A percentile compares a stretch with the other conserved stretches of the same genome.
phyloP scores from a whole-genome alignment of 2,329 filamentous ascomycete species.

The Ophiostoma novo-ulmi region DNA sequence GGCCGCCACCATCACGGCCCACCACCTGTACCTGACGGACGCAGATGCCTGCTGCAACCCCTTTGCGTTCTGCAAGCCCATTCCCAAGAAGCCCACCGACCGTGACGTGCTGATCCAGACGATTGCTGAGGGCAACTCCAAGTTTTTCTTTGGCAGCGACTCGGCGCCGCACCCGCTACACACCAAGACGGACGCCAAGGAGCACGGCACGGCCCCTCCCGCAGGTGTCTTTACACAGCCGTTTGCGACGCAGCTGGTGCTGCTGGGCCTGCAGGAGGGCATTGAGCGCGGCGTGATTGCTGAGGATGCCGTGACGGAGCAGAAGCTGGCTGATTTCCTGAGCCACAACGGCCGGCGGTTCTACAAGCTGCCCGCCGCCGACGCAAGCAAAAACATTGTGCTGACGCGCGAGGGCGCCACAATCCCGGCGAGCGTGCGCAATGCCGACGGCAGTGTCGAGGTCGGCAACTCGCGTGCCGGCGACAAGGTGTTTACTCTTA shows the following conservation, averaged over 20 bases:
- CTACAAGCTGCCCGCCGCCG: constrained; percentile 41
- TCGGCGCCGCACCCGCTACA: constrained; percentile 60
- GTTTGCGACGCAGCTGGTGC: constrained; percentile 54
- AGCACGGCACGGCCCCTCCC: constrained; percentile 52
- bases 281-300: constrained; percentile 49
- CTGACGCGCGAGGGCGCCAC: constrained; percentile 41
- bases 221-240: constrained; percentile 79
- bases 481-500: constrained; percentile 40
- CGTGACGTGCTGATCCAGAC: constrained; percentile 66
- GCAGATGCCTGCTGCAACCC: constrained; percentile 29
- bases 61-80: constrained; percentile 57
- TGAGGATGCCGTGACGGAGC: constrained; percentile 50
- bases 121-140: constrained; percentile 52
- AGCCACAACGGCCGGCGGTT: constrained; percentile 50
- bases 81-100: constrained; percentile 66
- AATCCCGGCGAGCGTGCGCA: constrained; percentile 39
- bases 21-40: constrained; percentile 65
- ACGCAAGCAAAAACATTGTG: constrained; percentile 32
- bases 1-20: constrained; percentile 75
- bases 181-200: constrained; percentile 48
- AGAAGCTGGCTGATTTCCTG: constrained; percentile 51
- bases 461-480: constrained; percentile 43
- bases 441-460: constrained; percentile 38
- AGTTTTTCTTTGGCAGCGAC: constrained; percentile 69
- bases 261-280: constrained; percentile 59